Percentiles rank a stretch among this genome's conserved stretches.
Conservation (phyloP, 192 early-diverging fungal species). For the Rhizophagus prolifer region DNA sequence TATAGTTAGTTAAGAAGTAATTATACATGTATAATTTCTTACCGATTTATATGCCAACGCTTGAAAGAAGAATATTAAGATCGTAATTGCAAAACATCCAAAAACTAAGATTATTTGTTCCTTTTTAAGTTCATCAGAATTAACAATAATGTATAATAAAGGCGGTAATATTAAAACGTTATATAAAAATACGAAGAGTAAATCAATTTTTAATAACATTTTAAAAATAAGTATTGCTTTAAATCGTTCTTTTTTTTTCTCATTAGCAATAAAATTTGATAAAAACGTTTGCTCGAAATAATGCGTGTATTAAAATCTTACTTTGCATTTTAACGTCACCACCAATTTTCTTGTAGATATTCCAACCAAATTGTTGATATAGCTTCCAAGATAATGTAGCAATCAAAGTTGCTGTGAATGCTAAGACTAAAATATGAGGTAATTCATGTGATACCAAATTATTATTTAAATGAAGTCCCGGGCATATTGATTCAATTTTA, state of each 20-base stretch:
- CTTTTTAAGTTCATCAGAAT: too few relatives aligned
- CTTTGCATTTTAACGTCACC: neutral
- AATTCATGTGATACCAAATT: neutral
- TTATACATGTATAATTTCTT: neutral
- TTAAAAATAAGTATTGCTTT: too few relatives aligned
- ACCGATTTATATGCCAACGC: neutral
- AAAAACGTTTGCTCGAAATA: too few relatives aligned
- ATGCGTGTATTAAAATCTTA: neutral
- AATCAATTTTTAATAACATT: too few relatives aligned
- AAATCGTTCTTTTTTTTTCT: too few relatives aligned
- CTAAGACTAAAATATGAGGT: neutral
- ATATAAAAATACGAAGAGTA: too few relatives aligned
- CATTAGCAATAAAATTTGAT: too few relatives aligned
- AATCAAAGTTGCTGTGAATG: neutral
- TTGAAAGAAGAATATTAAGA: neutral
- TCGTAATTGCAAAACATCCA: neutral
- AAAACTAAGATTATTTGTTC: too few relatives aligned
- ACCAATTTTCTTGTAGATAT: neutral
- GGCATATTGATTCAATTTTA: neutral
- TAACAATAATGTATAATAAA: too few relatives aligned
- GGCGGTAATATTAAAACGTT: too few relatives aligned
- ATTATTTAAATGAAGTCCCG: neutral
- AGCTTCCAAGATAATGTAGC: neutral
- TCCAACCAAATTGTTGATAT: constrained; percentile 1
- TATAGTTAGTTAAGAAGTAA: too few relatives aligned